Percentiles rank a stretch among this genome's conserved stretches.
Evolutionary conservation across 1,284 basidiomycete genomes (phyloP).

Genomic region (Moniliophthora roreri): DNA sequence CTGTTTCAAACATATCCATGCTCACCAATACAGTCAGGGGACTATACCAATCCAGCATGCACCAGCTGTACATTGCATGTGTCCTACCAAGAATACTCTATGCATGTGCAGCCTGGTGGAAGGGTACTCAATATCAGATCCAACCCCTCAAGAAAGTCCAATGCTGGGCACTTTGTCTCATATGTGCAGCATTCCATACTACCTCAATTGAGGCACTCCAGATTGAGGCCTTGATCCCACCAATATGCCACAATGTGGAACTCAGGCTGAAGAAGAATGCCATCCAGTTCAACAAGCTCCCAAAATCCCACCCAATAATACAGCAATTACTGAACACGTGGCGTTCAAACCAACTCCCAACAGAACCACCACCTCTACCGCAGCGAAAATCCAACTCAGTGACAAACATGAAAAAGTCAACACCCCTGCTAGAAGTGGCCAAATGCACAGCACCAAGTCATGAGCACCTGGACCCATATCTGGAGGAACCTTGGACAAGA

Average conservation of each 20-base stretch:
- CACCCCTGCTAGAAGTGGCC: conserved; percentile 3
- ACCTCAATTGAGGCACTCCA: conserved; percentile 30
- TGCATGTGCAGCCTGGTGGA: conserved; percentile 32
- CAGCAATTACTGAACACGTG: conserved; percentile 16
- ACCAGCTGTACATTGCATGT: conserved; percentile 1
- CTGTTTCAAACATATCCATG: background rate
- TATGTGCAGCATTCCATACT: conserved; percentile 33
- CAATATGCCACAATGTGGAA: conserved; percentile 22
- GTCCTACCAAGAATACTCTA: conserved; percentile 32
- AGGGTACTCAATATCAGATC: conserved; percentile 22
- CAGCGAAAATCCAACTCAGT: background rate
- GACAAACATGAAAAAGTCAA: background rate
- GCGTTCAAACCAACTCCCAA: background rate
- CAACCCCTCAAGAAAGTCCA: too few species aligned
- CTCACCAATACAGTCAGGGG: conserved; percentile 8
- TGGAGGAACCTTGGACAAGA: background rate
- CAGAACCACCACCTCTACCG: background rate
- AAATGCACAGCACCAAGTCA: background rate
- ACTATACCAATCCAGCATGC: background rate
- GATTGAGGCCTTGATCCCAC: conserved; percentile 27
- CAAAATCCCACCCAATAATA: conserved; percentile 19
- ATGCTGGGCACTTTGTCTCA: conserved; percentile 25
- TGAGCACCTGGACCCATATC: conserved; percentile 2
- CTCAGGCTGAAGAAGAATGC: conserved; percentile 3
- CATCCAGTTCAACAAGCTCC: conserved; percentile 23